These are phyloP conservation scores for Speleostelium caveatum DNA, from an alignment of 78 protist species.

Conservation along the genomic window DNA sequence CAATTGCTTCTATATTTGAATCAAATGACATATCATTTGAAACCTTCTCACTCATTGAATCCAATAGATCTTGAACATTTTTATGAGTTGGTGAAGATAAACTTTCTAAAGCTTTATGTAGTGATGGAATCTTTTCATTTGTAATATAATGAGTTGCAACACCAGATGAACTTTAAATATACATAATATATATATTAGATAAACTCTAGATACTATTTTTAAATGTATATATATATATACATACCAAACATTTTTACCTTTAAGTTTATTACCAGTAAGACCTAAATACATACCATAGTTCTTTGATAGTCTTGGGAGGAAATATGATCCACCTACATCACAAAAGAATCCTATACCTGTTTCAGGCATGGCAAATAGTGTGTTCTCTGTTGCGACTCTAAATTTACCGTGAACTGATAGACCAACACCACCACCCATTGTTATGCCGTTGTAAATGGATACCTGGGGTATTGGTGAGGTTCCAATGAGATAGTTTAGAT, in stretches of 20 bases:
- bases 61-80: background rate
- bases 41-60: background rate
- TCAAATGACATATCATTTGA: background rate
- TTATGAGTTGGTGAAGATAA: conserved; percentile 1
- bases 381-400: conserved; percentile 90
- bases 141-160: conserved; percentile 67
- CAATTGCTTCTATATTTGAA: background rate
- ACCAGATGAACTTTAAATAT: conserved; percentile 2
- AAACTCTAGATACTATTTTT: background rate
- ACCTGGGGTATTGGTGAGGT: conserved; percentile 82
- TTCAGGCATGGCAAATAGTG: conserved; percentile 95
- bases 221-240: background rate
- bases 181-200: background rate
- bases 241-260: conserved; percentile 42
- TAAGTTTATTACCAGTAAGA: conserved; percentile 86
- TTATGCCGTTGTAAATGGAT: conserved; percentile 87
- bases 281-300: conserved; percentile 85
- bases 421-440: conserved; percentile 94
- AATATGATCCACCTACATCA: conserved; percentile 87
- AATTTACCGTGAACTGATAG: conserved; percentile 84
- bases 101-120: conserved; percentile 8
- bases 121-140: background rate
- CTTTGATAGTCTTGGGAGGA: conserved; percentile 36
- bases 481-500: conserved; percentile 80
- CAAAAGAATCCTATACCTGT: conserved; percentile 90